A percentile compares a stretch with the other conserved stretches of the same genome.
Conservation (phyloP, 164 flowering plant genomes). For the Annona cherimola region DNA sequence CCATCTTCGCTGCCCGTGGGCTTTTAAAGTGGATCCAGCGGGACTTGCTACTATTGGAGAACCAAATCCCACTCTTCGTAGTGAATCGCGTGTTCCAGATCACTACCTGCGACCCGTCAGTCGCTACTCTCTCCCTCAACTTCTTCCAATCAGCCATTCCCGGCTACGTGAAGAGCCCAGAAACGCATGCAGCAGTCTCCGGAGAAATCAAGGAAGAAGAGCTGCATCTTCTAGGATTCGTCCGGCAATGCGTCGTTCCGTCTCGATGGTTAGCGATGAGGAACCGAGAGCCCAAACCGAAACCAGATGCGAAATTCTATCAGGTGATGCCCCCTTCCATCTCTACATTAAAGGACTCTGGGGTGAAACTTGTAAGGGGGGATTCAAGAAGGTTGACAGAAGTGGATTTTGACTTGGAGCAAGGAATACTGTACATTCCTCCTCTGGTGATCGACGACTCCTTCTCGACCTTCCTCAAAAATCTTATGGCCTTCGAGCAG, state of each 20-base stretch:
- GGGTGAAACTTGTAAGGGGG: conserved; percentile 14
- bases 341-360: conserved; percentile 5
- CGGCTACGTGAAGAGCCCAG: background rate
- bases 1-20: conserved; percentile 53
- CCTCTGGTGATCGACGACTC: conserved; percentile 23
- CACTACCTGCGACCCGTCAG: background rate
- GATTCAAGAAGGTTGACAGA: conserved; percentile 22
- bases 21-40: conserved; percentile 55
- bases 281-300: background rate
- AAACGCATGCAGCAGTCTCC: background rate
- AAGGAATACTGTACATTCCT: conserved; percentile 25
- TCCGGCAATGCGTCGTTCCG: conserved; percentile 7
- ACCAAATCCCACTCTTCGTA: conserved; percentile 17
- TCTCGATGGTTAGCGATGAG: background rate
- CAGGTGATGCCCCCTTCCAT: conserved; percentile 12
- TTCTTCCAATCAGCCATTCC: conserved; percentile 13
- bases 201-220: background rate
- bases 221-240: conserved; percentile 14
- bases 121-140: conserved; percentile 7
- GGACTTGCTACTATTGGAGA: conserved; percentile 16
- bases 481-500: conserved; percentile 30
- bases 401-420: conserved; percentile 11
- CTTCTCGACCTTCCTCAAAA: conserved; percentile 12
- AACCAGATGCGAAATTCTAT: background rate
- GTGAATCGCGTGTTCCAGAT: conserved; percentile 6